Conservation (phyloP, 1,284 basidiomycete species). For the Ceratobasidium sp. region DNA sequence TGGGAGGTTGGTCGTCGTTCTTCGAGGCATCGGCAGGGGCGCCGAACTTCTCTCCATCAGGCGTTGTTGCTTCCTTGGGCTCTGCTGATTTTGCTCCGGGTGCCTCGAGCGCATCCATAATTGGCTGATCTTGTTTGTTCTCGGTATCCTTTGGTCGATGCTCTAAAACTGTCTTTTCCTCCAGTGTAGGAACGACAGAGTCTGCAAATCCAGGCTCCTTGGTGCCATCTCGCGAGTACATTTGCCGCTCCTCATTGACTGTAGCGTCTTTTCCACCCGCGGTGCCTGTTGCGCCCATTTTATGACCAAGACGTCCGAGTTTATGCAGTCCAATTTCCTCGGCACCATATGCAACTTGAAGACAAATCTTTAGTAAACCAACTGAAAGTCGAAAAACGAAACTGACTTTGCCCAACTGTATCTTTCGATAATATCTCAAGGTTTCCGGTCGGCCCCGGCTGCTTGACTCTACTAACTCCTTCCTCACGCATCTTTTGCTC, state of each 20-base stretch:
- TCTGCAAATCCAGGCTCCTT: conserved; percentile 72
- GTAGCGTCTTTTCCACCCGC: conserved; percentile 60
- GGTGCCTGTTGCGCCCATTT: conserved; percentile 26
- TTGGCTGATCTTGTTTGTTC: conserved; percentile 58
- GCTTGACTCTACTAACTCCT: conserved; percentile 59
- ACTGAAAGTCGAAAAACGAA: too few relatives aligned
- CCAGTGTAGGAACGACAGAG: conserved; percentile 76
- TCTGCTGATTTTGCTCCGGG: conserved; percentile 51
- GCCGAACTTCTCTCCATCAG: conserved; percentile 56
- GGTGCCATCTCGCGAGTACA: conserved; percentile 67
- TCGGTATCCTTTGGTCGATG: conserved; percentile 54
- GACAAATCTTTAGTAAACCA: neutral
- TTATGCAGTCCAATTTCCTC: conserved; percentile 51
- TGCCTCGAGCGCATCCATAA: conserved; percentile 55
- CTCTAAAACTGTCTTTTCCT: conserved; percentile 74
- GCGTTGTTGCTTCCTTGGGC: conserved; percentile 56
- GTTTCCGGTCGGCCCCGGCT: conserved; percentile 47
- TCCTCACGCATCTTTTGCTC: conserved; percentile 72
- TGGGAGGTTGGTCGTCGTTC: conserved; percentile 64
- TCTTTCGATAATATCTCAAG: conserved; percentile 53
- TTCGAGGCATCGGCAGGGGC: conserved; percentile 69
- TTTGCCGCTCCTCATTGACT: conserved; percentile 66
- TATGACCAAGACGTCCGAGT: conserved; percentile 30
- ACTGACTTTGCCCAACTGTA: too few relatives aligned
- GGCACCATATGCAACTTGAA: conserved; percentile 44